A percentile compares a stretch with the other conserved stretches of the same genome.
These are phyloP conservation scores for Hylodesmum podocarpum DNA, from an alignment of 306 rosid genomes.

Conservation along the genomic window DNA sequence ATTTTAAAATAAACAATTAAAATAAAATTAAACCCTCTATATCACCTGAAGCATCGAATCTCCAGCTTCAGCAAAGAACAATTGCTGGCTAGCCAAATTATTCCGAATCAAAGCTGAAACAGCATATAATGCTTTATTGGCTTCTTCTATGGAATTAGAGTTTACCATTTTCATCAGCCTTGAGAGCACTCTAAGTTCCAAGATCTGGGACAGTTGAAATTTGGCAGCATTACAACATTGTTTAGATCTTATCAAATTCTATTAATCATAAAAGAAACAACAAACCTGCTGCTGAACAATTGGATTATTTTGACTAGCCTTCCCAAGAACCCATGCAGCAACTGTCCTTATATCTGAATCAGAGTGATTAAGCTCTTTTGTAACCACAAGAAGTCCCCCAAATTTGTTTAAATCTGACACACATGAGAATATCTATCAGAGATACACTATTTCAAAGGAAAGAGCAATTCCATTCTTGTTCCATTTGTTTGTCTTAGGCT, in stretches of 20 bases:
- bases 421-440: constrained; percentile 27
- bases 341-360: constrained; percentile 61
- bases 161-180: constrained; percentile 67
- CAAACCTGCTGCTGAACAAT: constrained; percentile 76
- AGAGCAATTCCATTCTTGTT: not conserved
- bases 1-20: not conserved
- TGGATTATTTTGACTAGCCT: constrained; percentile 84
- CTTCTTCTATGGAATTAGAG: constrained; percentile 69
- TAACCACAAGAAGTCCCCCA: constrained; percentile 65
- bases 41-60: constrained; percentile 63
- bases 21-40: constrained; percentile 2
- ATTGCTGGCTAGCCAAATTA: constrained; percentile 57
- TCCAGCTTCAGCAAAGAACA: constrained; percentile 74
- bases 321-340: constrained; percentile 91
- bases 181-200: constrained; percentile 69
- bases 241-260: constrained; percentile 19
- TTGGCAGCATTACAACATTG: constrained; percentile 18
- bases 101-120: constrained; percentile 77
- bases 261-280: constrained; percentile 3
- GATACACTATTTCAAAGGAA: not conserved
- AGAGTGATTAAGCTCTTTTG: constrained; percentile 55
- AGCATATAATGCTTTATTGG: constrained; percentile 80
- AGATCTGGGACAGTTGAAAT: constrained; percentile 46
- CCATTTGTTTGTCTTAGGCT: not conserved
- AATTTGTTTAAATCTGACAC: constrained; percentile 70